A percentile compares a stretch with the other conserved stretches of the same genome.
These are phyloP conservation scores for Exobasidium cylindrosporum DNA, from an alignment of 1,284 basidiomycete genomes.

Conservation along the genomic window DNA sequence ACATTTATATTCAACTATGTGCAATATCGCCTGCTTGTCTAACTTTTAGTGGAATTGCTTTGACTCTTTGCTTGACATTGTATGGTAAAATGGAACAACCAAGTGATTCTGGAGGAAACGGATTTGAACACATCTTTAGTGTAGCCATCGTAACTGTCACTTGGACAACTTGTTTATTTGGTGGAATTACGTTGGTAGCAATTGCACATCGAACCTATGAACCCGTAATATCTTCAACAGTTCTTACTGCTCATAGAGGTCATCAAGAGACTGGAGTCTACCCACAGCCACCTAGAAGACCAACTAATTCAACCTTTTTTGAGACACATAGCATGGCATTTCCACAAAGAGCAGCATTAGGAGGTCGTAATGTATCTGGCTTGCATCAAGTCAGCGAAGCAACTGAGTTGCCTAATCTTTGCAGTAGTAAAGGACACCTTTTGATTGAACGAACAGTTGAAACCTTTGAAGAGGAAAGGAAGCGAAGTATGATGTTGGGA, in stretches of 20 bases:
- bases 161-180: not conserved
- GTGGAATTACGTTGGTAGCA: not conserved
- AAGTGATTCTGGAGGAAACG: not conserved
- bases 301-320: slow-evolving; percentile 5
- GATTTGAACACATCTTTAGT: not conserved
- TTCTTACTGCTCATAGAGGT: no score
- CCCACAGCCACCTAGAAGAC: no score
- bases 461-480: not conserved
- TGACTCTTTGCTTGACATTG: not conserved
- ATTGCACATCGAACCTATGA: slow-evolving; percentile 7
- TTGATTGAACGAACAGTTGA: not conserved
- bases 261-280: no score
- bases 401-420: not conserved
- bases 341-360: not conserved
- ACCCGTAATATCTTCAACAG: not conserved
- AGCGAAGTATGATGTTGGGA: not conserved
- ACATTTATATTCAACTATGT: slow-evolving; percentile 8
- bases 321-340: not conserved
- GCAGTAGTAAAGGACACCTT: not conserved
- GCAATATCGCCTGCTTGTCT: not conserved
- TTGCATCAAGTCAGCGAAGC: not conserved
- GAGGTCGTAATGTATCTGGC: not conserved
- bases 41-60: not conserved
- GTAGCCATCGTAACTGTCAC: not conserved
- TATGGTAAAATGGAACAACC: not conserved